A percentile compares a stretch with the other conserved stretches of the same genome.
Conservation (phyloP, 306 rosid species). For the Sesbania bispinosa region DNA sequence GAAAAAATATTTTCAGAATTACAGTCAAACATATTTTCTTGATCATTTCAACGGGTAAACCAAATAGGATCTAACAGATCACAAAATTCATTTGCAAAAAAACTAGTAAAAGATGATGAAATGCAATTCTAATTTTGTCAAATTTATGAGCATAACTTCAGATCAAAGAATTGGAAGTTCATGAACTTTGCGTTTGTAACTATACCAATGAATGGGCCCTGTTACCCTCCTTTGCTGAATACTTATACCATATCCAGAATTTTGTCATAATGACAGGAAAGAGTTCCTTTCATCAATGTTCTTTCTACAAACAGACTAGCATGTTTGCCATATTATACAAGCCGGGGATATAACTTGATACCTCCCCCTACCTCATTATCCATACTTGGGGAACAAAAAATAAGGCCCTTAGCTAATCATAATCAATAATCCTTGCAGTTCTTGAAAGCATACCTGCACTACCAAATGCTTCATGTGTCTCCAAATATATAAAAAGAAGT, state of each 20-base stretch:
- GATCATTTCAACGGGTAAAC: too few species aligned
- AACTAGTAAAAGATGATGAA: background rate
- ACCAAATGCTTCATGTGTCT: conserved; percentile 90
- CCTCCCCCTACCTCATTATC: background rate
- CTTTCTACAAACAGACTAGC: background rate
- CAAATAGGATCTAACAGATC: too few species aligned
- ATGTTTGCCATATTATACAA: background rate
- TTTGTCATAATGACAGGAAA: background rate
- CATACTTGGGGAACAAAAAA: background rate
- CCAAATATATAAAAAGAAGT: conserved; percentile 82
- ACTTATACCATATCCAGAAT: background rate
- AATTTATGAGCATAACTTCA: background rate
- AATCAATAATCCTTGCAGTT: conserved; percentile 22
- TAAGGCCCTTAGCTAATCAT: conserved; percentile 8
- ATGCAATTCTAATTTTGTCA: conserved; percentile 7
- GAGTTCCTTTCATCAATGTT: conserved; percentile 8
- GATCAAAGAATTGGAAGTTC: conserved; percentile 5
- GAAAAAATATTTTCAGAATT: too few species aligned
- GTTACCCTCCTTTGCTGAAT: conserved; percentile 1
- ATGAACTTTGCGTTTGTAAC: background rate
- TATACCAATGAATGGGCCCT: background rate
- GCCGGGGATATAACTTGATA: background rate
- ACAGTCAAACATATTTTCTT: too few species aligned
- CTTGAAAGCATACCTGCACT: conserved; percentile 68
- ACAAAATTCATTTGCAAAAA: conserved; percentile 17